These are phyloP conservation scores for Urochloa ruziziensis DNA, from an alignment of 176 grass and related monocot genomes.

Conservation along the genomic window DNA sequence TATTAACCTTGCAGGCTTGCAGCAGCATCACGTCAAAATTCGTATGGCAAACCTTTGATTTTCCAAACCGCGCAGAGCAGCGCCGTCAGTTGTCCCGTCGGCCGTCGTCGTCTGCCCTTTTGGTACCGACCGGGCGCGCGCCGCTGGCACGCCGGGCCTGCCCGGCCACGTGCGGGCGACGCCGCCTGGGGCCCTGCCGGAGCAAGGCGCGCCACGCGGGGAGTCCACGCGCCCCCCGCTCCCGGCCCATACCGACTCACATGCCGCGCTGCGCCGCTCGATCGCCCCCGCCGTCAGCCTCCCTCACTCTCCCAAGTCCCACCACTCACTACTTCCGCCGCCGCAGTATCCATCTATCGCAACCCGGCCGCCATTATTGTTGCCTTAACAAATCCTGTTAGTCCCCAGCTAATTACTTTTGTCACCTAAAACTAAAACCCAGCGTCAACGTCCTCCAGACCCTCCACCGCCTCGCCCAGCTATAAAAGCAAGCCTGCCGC, in stretches of 20 bases:
- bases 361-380: slow-evolving; percentile 1
- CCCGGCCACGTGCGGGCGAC: slow-evolving; percentile 22
- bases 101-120: neutral
- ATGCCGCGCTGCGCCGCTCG: neutral
- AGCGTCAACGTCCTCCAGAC: neutral
- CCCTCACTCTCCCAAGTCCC: no score
- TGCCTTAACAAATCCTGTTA: neutral
- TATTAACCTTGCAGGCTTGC: no score
- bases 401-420: neutral
- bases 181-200: slow-evolving; percentile 13
- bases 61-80: neutral
- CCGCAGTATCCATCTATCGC: no score
- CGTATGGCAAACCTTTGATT: no score
- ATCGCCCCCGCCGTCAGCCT: neutral
- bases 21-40: no score
- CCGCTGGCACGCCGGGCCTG: neutral
- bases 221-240: slow-evolving; percentile 5
- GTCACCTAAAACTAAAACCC: neutral
- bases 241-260: neutral
- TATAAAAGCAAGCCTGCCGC: slow-evolving; percentile 25
- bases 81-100: neutral
- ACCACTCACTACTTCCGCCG: no score
- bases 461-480: neutral
- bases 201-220: neutral
- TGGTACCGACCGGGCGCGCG: no score